Evolutionary conservation across 345 rosid genomes (phyloP).

Genomic region (Trapa incisa): DNA sequence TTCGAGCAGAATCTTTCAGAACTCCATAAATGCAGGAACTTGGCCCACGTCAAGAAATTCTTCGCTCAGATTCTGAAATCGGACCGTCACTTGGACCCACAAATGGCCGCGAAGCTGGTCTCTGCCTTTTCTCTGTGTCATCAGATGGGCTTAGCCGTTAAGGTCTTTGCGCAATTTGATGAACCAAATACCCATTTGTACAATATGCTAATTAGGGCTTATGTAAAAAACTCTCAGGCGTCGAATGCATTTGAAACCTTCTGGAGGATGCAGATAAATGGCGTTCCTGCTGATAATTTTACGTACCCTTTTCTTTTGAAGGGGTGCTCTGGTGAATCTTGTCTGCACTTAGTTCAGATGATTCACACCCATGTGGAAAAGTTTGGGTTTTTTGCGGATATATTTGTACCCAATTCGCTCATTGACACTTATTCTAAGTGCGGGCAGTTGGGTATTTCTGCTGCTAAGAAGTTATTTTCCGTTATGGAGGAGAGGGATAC

Average conservation of each 20-base stretch:
- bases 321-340: slow-evolving; percentile 38
- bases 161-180: slow-evolving; percentile 48
- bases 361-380: slow-evolving; percentile 60
- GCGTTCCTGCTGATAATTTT: slow-evolving; percentile 54
- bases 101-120: slow-evolving; percentile 56
- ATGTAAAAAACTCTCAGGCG: slow-evolving; percentile 37
- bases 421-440: slow-evolving; percentile 71
- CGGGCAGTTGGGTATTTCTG: slow-evolving; percentile 43
- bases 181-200: slow-evolving; percentile 48
- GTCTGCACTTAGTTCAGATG: slow-evolving; percentile 55
- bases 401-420: slow-evolving; percentile 72
- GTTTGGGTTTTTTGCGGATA: slow-evolving; percentile 51
- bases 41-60: slow-evolving; percentile 51
- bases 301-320: slow-evolving; percentile 76
- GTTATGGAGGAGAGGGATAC: slow-evolving; percentile 44
- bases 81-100: slow-evolving; percentile 42
- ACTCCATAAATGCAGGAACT: slow-evolving; percentile 57
- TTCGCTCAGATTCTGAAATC: slow-evolving; percentile 60
- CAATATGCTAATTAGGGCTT: slow-evolving; percentile 60
- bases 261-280: slow-evolving; percentile 48
- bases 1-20: slow-evolving; percentile 55
- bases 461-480: slow-evolving; percentile 53
- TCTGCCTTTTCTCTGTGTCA: slow-evolving; percentile 58
- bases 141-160: slow-evolving; percentile 36
- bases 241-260: slow-evolving; percentile 45